Percentiles rank a stretch among this genome's conserved stretches.
Evolutionary conservation across 2,329 filamentous ascomycete genomes (phyloP).

Genomic region (Didymella keratinophila): DNA sequence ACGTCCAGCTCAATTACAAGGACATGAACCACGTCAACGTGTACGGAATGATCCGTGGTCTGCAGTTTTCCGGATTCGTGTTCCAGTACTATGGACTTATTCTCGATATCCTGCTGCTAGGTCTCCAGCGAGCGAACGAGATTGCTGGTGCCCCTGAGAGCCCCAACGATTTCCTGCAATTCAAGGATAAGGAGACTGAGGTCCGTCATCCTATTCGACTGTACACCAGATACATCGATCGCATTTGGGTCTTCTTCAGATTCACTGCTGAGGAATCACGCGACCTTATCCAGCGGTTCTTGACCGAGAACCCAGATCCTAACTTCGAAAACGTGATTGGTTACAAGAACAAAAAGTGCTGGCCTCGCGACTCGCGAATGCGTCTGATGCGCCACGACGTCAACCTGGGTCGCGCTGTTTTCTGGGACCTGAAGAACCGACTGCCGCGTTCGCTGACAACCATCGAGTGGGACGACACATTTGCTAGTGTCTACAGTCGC

Average conservation of each 20-base stretch:
- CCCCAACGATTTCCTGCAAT: slow-evolving; percentile 97
- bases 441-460: slow-evolving; percentile 94
- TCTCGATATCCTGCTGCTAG: slow-evolving; percentile 88
- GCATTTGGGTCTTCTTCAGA: slow-evolving; percentile 96
- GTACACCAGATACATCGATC: slow-evolving; percentile 98
- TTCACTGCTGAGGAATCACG: slow-evolving; percentile 94
- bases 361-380: slow-evolving; percentile 98
- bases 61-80: slow-evolving; percentile 98
- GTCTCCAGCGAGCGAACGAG: slow-evolving; percentile 94
- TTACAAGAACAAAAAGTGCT: slow-evolving; percentile 99
- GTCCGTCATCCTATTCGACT: slow-evolving; percentile 92
- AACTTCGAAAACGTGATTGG: slow-evolving; percentile 99
- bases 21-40: slow-evolving; percentile 99
- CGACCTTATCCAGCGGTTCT: slow-evolving; percentile 94
- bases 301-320: slow-evolving; percentile 97
- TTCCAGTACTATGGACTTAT: slow-evolving; percentile 99
- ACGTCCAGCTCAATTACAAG: slow-evolving; percentile 98
- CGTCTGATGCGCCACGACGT: slow-evolving; percentile 98
- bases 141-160: slow-evolving; percentile 93
- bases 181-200: slow-evolving; percentile 91
- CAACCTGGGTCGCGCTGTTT: slow-evolving; percentile 94
- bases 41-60: slow-evolving; percentile 96
- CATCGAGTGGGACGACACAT: slow-evolving; percentile 99
- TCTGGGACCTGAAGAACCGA: slow-evolving; percentile 98
- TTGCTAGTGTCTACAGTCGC: slow-evolving; percentile 95